These are phyloP conservation scores for Gryganskiella cystojenkinii DNA, from an alignment of 192 early-diverging fungal genomes.

Conservation along the genomic window DNA sequence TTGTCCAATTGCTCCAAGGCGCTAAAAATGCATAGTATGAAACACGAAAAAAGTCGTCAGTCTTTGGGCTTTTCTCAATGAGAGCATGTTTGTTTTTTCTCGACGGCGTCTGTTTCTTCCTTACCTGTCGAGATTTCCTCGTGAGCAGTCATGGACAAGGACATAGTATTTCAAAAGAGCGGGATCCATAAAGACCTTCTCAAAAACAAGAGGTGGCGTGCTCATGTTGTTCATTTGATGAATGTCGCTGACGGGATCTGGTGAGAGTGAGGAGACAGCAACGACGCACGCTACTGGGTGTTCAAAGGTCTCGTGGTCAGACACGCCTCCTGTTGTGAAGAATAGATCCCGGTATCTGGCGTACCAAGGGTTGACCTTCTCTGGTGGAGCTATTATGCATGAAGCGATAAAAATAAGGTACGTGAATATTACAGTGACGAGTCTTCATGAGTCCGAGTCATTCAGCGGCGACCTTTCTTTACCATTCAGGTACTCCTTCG, in stretches of 20 bases:
- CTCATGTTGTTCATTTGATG: slow-evolving; percentile 64
- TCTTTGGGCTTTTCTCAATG: background rate
- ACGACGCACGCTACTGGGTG: slow-evolving; percentile 93
- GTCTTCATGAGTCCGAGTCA: background rate
- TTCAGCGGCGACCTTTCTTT: background rate
- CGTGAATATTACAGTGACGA: background rate
- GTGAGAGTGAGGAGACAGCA: slow-evolving; percentile 69
- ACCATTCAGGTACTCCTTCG: slow-evolving; percentile 58
- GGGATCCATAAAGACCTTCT: slow-evolving; percentile 82
- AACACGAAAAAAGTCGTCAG: background rate
- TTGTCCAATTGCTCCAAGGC: slow-evolving; percentile 67
- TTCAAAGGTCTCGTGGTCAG: slow-evolving; percentile 94
- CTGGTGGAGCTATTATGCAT: slow-evolving; percentile 57
- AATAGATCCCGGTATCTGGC: slow-evolving; percentile 73
- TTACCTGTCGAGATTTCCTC: slow-evolving; percentile 64
- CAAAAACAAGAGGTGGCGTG: slow-evolving; percentile 64
- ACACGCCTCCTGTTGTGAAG: slow-evolving; percentile 69
- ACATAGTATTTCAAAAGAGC: slow-evolving; percentile 85
- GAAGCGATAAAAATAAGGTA: background rate
- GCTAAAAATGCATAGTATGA: slow-evolving; percentile 46
- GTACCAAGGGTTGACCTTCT: slow-evolving; percentile 88
- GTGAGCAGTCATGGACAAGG: slow-evolving; percentile 84
- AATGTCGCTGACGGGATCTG: slow-evolving; percentile 80
- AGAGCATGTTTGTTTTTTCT: no score
- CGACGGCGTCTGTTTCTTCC: no score